Base-by-base conservation (phyloP, 352 stramenopile genomes). In the Hyaloperonospora arabidopsidis region DNA sequence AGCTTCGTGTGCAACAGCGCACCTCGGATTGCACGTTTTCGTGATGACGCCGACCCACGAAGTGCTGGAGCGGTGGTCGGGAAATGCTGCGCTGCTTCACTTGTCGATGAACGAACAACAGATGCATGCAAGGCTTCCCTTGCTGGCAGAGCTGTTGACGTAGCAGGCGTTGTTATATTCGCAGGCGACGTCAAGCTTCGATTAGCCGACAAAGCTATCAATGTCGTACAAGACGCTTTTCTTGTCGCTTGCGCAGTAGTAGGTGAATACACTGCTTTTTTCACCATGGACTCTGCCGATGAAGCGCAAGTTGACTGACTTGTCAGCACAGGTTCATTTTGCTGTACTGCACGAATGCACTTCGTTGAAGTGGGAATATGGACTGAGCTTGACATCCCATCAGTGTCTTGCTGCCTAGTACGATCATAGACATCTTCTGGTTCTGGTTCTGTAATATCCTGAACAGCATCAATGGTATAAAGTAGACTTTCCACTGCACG, bases 1-100 rank as follows among this genome's bases (percentile, higher is more conserved):
- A 89, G 57, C 28, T 86, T 84, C 5, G 76, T 79, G 41, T 73
- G 74, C 45, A 84, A 69, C 19, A 84, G 25, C 5, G 51, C 44
- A 32, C 61, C 51, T 57, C 54, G 61, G 18, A 64, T 70, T 25
- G 57, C 52, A 18, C 61, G 65, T 19, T 73, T 73, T 5, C 51
- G 46, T 3, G 54, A 70, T 35, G 67, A 49, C 25, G 53, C 50
- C 10, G 61, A 62, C 13, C 19, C 63, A 19, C 52, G 63, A 14
- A 55, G 52, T 28, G 55, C 7, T 28, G 52, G 46, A 40, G 46
- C 36, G 32, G 49, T 64, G 8, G 25, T 32, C 25, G 56, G 45
- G 17, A 45, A 47, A 0, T 49, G 69, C 44, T 45, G 53, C 0
- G 45, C 38, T 32, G 45, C 34, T 52, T 51, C 25, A 13, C 32